Evolutionary conservation across 331 rosid species (phyloP).

Genomic region (Spiraea crenata): DNA sequence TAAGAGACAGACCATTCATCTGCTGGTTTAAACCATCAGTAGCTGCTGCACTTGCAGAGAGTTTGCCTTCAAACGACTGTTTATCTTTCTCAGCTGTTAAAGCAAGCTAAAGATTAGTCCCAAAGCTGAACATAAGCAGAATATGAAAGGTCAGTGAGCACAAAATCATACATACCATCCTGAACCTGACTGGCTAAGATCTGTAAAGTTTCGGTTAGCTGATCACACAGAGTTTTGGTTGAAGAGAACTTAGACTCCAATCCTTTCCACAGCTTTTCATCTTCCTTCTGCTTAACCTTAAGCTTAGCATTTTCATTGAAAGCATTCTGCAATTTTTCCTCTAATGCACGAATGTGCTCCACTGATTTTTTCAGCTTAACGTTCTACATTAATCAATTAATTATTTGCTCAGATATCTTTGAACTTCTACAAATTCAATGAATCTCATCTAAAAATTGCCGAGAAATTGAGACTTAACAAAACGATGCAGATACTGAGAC

Average conservation of each 20-base stretch:
- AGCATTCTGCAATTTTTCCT: conserved; percentile 83
- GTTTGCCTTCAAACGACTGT: conserved; percentile 61
- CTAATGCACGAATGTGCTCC: conserved; percentile 62
- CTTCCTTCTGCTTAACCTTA: conserved; percentile 90
- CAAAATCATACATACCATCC: conserved; percentile 45
- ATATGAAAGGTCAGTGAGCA: background rate
- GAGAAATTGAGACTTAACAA: background rate
- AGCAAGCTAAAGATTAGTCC: conserved; percentile 13
- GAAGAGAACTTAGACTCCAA: conserved; percentile 84
- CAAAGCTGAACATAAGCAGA: background rate
- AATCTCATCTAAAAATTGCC: background rate
- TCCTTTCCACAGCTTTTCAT: conserved; percentile 87
- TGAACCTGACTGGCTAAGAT: conserved; percentile 75
- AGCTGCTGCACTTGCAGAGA: conserved; percentile 56
- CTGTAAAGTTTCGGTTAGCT: conserved; percentile 77
- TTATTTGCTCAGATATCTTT: background rate
- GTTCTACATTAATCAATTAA: conserved; percentile 46
- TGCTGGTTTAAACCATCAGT: conserved; percentile 69
- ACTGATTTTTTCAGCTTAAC: conserved; percentile 68
- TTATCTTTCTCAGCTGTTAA: conserved; percentile 75
- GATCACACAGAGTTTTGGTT: conserved; percentile 77
- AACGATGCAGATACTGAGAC: background rate
- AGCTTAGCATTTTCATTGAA: conserved; percentile 87
- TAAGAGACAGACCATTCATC: conserved; percentile 64
- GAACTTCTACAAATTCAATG: background rate